These are phyloP conservation scores for Funneliformis caledonium DNA, from an alignment of 371 early-diverging fungal species.

Conservation along the genomic window DNA sequence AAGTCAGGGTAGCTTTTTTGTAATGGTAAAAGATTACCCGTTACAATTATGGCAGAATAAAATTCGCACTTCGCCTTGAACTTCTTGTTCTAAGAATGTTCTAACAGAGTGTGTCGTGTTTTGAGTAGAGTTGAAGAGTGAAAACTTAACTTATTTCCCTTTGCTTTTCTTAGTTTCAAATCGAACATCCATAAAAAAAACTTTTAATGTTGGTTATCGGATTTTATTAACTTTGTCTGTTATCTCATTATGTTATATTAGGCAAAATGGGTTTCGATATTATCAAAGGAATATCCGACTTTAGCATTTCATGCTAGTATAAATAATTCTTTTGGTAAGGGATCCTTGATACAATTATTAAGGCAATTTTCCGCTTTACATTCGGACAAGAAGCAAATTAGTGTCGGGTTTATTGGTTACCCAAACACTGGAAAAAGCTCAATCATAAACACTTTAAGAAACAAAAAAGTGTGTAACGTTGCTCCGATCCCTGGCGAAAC, in stretches of 20 bases:
- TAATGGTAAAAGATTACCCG: constrained; percentile 25
- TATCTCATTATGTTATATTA: constrained; percentile 31
- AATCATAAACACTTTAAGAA: constrained; percentile 98
- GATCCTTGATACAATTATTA: constrained; percentile 95
- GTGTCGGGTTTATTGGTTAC: constrained; percentile 98
- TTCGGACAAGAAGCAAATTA: constrained; percentile 96
- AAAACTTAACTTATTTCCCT: constrained; percentile 42
- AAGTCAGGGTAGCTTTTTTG: constrained; percentile 48
- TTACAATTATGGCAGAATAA: constrained; percentile 53
- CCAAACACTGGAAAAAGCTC: constrained; percentile 97
- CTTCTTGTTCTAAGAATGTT: constrained; percentile 50
- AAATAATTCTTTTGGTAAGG: constrained; percentile 98
- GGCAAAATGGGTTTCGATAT: constrained; percentile 90
- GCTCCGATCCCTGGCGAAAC: constrained; percentile 99
- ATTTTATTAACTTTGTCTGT: constrained; percentile 10
- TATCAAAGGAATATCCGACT: constrained; percentile 94
- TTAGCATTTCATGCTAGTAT: constrained; percentile 98
- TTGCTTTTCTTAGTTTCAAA: constrained; percentile 43
- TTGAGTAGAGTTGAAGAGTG: constrained; percentile 40
- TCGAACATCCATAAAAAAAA: constrained; percentile 21
- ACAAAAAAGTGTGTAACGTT: constrained; percentile 97
- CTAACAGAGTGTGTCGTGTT: constrained; percentile 14
- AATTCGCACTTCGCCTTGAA: constrained; percentile 38
- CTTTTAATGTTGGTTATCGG: background rate
- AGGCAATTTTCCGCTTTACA: constrained; percentile 97